Evolutionary conservation across 345 rosid genomes (phyloP).

Genomic region (Ceriops decandra): DNA sequence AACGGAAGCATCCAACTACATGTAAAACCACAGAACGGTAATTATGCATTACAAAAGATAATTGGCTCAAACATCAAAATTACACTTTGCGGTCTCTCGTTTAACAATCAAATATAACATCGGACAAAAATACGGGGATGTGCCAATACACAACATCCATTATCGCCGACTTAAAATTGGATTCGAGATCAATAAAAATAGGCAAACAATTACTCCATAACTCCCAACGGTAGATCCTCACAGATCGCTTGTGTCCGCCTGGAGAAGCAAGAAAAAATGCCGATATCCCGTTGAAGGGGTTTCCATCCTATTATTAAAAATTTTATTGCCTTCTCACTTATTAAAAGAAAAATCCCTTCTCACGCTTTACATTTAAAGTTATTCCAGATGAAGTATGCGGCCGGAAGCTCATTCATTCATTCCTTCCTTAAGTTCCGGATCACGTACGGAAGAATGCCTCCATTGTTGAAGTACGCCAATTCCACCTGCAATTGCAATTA

Average conservation of each 20-base stretch:
- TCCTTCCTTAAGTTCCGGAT: slow-evolving; percentile 76
- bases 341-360: neutral
- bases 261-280: slow-evolving; percentile 13
- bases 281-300: slow-evolving; percentile 26
- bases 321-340: slow-evolving; percentile 32
- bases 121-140: too few species aligned
- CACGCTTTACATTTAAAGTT: neutral
- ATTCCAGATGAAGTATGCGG: slow-evolving; percentile 1
- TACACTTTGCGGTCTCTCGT: too few species aligned
- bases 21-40: too few species aligned
- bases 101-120: too few species aligned
- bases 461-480: slow-evolving; percentile 79
- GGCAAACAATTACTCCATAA: too few species aligned
- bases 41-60: too few species aligned
- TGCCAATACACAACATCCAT: too few species aligned
- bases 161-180: too few species aligned
- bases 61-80: too few species aligned
- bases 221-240: too few species aligned
- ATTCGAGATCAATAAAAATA: too few species aligned
- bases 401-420: slow-evolving; percentile 12
- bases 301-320: slow-evolving; percentile 25
- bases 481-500: slow-evolving; percentile 62
- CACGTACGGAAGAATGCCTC: slow-evolving; percentile 96
- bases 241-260: neutral
- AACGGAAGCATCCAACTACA: too few species aligned